Conservation (phyloP, 805 yeast genomes). For the Nakazawaea peltata region DNA sequence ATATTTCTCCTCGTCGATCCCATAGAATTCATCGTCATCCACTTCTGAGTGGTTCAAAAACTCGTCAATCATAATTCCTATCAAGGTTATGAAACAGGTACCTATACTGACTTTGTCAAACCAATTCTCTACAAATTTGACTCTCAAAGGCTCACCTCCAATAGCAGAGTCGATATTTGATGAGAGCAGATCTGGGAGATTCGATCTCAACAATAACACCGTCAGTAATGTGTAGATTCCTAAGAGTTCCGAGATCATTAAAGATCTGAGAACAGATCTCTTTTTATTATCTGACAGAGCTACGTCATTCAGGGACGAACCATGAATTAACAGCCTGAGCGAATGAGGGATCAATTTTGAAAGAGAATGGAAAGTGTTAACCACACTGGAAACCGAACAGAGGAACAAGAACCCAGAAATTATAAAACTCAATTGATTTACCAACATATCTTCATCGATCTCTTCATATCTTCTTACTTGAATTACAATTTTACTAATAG, state of each 20-base stretch:
- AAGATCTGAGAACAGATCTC: slow-evolving; percentile 9
- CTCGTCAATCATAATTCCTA: slow-evolving; percentile 18
- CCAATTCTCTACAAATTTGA: slow-evolving; percentile 42
- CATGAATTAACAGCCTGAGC: neutral
- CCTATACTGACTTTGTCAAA: slow-evolving; percentile 43
- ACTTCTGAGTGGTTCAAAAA: slow-evolving; percentile 15
- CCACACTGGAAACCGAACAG: slow-evolving; percentile 59
- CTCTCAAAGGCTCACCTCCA: slow-evolving; percentile 23
- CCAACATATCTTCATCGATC: slow-evolving; percentile 29
- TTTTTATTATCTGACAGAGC: slow-evolving; percentile 3
- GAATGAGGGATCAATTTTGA: slow-evolving; percentile 15
- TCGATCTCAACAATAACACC: slow-evolving; percentile 38
- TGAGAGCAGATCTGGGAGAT: slow-evolving; percentile 36
- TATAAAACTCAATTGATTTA: slow-evolving; percentile 39
- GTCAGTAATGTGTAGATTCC: slow-evolving; percentile 47
- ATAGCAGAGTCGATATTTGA: slow-evolving; percentile 28
- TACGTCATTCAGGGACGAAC: too few species aligned
- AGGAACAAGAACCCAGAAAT: slow-evolving; percentile 52
- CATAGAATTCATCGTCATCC: slow-evolving; percentile 16
- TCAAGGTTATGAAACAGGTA: slow-evolving; percentile 27
- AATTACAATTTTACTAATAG: slow-evolving; percentile 31
- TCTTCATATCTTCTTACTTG: slow-evolving; percentile 20
- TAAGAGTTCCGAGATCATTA: slow-evolving; percentile 34
- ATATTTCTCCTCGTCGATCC: slow-evolving; percentile 27
- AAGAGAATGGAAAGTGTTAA: slow-evolving; percentile 50